Percentiles rank a stretch among this genome's conserved stretches.
Evolutionary conservation across 257 asterid genomes (phyloP).

Genomic region (Verbascum thapsus): DNA sequence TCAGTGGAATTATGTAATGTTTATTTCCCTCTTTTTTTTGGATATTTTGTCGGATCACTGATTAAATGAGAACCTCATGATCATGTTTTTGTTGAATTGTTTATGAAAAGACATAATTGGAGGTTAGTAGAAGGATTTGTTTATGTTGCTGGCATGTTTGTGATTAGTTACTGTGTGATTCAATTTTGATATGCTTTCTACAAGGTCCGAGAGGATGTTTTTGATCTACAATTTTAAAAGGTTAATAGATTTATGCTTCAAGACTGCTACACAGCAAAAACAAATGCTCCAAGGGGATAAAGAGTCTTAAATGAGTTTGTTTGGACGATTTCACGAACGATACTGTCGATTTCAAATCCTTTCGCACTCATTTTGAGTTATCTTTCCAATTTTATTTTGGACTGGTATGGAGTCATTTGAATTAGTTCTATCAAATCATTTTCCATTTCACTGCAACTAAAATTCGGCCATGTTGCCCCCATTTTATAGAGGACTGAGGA

Average conservation of each 20-base stretch:
- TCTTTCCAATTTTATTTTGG: too few relatives aligned
- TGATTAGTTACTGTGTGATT: background rate
- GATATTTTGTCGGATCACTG: background rate
- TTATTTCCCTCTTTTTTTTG: conserved; percentile 5
- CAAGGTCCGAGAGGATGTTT: too few relatives aligned
- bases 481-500: too few relatives aligned
- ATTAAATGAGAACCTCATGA: background rate
- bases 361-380: too few relatives aligned
- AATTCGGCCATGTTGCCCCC: too few relatives aligned
- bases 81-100: conserved; percentile 11
- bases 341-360: too few relatives aligned
- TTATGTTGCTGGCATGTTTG: background rate
- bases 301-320: too few relatives aligned
- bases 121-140: background rate
- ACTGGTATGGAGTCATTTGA: too few relatives aligned
- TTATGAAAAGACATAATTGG: background rate
- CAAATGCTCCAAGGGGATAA: background rate
- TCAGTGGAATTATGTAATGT: conserved; percentile 9
- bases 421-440: too few relatives aligned
- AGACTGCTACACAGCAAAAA: background rate
- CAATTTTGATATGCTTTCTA: background rate
- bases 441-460: too few relatives aligned
- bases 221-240: conserved; percentile 1
- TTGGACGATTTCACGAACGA: too few relatives aligned
- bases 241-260: background rate